Base-by-base conservation (phyloP, 2,329 filamentous ascomycete species). In the Hansfordia pulvinata region DNA sequence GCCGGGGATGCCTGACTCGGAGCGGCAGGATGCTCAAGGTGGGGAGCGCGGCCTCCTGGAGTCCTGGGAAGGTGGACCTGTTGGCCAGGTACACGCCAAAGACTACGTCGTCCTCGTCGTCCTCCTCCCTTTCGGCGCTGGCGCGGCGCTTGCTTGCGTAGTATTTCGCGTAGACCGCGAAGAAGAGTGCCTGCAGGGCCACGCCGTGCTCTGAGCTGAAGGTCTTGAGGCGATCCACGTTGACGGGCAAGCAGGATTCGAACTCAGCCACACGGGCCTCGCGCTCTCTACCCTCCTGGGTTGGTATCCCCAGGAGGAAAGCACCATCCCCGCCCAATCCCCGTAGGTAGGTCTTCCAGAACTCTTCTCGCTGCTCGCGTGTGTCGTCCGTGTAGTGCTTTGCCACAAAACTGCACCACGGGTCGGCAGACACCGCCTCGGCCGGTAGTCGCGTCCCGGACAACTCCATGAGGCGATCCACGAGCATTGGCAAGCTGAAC, bases 31-130 rank as follows among this genome's bases (percentile, higher is more conserved):
- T 60, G 37, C 80, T 86, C 12, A 94, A 60, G 0, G 82, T 90
- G 0, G 86, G 85, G 17, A 71, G 75, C 0, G 64, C 53, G 0
- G 38, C 36, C 0, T 56, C 44, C 3, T 67, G 54, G 2, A 72
- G 45, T 3, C 63, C 53, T 7, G 63, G 50, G 13, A 58, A 54
- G 8, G 66, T 56, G 0, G 65, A 62, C 27, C 84, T 69, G 46
- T 92, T 93, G 21, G 84, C 81, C 7, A 93, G 66, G 47, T 93
- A 94, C 13, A 93, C 52, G 2, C 85, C 86, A 26, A 93, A 63
- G 0, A 83, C 53, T 2, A 81, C 49, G 20, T 69, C 56, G 5
- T 42, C 25, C 17, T 37, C 27, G 3, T 28, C 31, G 5, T 18
- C 16, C 18, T 10, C 8, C 31, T 12, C 5, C 22, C 23, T n/a